Evolutionary conservation across 305 asterid species (phyloP), one percentile per base, ranked within the genome.

Genomic region (Fraxinus ornus): DNA sequence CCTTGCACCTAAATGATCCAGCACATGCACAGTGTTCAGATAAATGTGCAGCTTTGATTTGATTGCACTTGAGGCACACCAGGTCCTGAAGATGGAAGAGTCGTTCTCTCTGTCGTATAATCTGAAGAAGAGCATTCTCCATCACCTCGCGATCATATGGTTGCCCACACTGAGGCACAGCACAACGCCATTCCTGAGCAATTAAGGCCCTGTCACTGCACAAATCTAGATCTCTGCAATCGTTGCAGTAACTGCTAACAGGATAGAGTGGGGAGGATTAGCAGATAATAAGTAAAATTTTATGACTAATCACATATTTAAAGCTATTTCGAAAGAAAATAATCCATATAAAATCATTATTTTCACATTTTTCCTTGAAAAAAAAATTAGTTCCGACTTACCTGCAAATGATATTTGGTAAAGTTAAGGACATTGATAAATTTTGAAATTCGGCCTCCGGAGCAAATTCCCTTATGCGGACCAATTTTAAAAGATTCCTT

Each of bases 351-450:
- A 47, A 47, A 77, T 24, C 49, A 24, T 78, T 49, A 37, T 26
- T 52, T 52, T 32, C 3, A 10, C 32, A 22, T 3, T 77, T 52
- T 36, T 28, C 22, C 17, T 77, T 2, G 8, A 5, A 44, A 30
- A 28, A 74, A 7, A 30, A 55, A 26, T 0, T 52, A 35, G 21
- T 13, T 30, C 36, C 19, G 15, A 49, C 60, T 35, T 86, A 95
- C 99, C 99, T 94, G 99, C 99, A 96, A 85, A 93, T 90, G 84
- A 94, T 94, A 78, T 96, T 93, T 49, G 99, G 98, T 78, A 96
- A 87, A 66, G 84, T 90, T 83, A 93, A 88, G 81, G 97, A 87
- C 82, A 85, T 52, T 41, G 88, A 86, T 30, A 70, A 86, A 80
- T 85, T 84, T 6, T 81, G 88, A 86, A 96, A 91, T 88, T 92